Evolutionary conservation across 208 protist genomes (phyloP).

Genomic region (Trypanosoma melophagium): DNA sequence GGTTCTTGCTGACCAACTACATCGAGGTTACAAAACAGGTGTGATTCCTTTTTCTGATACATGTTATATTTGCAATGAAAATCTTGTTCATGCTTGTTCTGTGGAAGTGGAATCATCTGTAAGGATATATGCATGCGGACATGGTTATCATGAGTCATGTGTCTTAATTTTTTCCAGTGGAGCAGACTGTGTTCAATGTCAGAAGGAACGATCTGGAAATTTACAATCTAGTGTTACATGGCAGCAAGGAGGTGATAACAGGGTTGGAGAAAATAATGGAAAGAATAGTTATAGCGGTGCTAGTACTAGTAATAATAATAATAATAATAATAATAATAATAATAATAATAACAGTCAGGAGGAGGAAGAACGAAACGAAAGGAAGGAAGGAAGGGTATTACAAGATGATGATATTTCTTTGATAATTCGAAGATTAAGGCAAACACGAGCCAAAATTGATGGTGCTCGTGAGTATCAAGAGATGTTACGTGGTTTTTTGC

Average conservation of each 20-base stretch:
- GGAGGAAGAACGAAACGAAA: neutral
- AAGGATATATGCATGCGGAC: slow-evolving; percentile 74
- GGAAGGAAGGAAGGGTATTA: neutral
- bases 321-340: too few species aligned
- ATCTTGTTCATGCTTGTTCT: slow-evolving; percentile 24
- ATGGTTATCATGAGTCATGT: slow-evolving; percentile 70
- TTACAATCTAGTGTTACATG: neutral
- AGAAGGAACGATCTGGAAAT: slow-evolving; percentile 8
- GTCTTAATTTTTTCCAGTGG: slow-evolving; percentile 13
- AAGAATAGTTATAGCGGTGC: neutral
- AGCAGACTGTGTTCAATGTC: slow-evolving; percentile 23
- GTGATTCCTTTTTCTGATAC: slow-evolving; percentile 49
- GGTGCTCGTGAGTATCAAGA: slow-evolving; percentile 10
- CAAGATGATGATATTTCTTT: slow-evolving; percentile 10
- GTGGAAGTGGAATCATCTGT: slow-evolving; percentile 26
- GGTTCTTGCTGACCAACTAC: slow-evolving; percentile 34
- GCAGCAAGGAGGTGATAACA: neutral
- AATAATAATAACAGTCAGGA: neutral
- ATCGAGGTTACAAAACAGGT: slow-evolving; percentile 47
- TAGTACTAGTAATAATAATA: neutral
- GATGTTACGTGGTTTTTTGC: slow-evolving; percentile 17
- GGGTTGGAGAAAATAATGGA: neutral
- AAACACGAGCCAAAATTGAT: slow-evolving; percentile 31
- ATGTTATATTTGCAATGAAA: slow-evolving; percentile 56
- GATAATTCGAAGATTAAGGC: slow-evolving; percentile 26